These are phyloP conservation scores for Hansenula sp. DNA, from an alignment of 1,139 yeast genomes.

Conservation along the genomic window DNA sequence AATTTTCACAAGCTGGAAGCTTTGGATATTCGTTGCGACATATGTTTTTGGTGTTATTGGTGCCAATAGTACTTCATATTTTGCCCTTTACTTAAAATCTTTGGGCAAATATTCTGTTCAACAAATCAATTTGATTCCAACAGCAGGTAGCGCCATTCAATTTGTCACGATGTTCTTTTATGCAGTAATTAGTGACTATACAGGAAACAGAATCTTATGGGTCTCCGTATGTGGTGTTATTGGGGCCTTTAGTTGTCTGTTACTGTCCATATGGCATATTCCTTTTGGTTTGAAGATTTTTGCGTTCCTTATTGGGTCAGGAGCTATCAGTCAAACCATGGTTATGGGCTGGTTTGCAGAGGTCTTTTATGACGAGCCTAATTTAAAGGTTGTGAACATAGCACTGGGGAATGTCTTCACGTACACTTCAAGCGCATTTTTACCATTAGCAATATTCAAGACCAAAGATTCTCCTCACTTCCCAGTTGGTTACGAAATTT, in stretches of 20 bases:
- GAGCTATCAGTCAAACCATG: slow-evolving; percentile 3
- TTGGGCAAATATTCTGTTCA: slow-evolving; percentile 19
- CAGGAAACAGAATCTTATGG: slow-evolving; percentile 6
- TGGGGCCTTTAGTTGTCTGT: slow-evolving; percentile 9
- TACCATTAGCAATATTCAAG: slow-evolving; percentile 4
- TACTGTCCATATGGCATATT: slow-evolving; percentile 11
- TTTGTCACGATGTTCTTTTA: slow-evolving; percentile 8
- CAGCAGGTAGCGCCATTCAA: slow-evolving; percentile 21
- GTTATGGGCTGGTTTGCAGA: slow-evolving; percentile 15
- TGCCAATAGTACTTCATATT: slow-evolving; percentile 17
- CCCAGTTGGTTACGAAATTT: slow-evolving; percentile 11
- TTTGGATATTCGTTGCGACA: slow-evolving; percentile 6
- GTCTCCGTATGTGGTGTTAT: slow-evolving; percentile 8
- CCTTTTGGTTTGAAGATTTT: slow-evolving; percentile 5
- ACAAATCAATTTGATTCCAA: slow-evolving; percentile 27
- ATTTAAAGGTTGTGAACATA: slow-evolving; percentile 6
- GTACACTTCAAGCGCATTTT: not conserved
- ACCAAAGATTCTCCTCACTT: slow-evolving; percentile 3
- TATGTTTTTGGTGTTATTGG: slow-evolving; percentile 5
- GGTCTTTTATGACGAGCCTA: slow-evolving; percentile 11
- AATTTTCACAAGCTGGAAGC: slow-evolving; percentile 9
- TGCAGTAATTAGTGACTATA: slow-evolving; percentile 9
- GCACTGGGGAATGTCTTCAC: not conserved
- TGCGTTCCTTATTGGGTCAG: slow-evolving; percentile 2
- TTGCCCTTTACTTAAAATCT: slow-evolving; percentile 24